phyloP scores from a whole-genome alignment of 495 filamentous ascomycete species.

The Lepidopterella palustris region DNA sequence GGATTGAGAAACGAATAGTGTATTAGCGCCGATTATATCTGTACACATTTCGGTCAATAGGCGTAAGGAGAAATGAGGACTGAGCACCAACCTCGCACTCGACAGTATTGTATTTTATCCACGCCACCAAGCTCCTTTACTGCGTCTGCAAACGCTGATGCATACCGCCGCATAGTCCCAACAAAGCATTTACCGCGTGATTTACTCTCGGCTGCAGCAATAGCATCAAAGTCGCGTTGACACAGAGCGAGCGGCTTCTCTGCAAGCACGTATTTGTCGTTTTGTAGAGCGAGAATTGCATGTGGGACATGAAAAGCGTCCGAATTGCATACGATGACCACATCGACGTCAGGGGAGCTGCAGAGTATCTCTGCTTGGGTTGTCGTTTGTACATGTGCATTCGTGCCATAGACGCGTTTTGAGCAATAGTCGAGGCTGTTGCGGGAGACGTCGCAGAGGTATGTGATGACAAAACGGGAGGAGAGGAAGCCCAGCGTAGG shows the following conservation, averaged over 20 bases:
- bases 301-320: constrained; percentile 47
- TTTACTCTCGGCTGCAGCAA: constrained; percentile 41
- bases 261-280: constrained; percentile 50
- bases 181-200: constrained; percentile 45
- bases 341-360: constrained; percentile 38
- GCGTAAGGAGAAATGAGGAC: background rate
- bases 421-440: constrained; percentile 32
- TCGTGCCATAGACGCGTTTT: background rate
- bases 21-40: constrained; percentile 46
- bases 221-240: constrained; percentile 37
- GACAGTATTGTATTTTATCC: constrained; percentile 47
- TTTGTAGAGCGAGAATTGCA: constrained; percentile 44
- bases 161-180: constrained; percentile 50
- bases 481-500: constrained; percentile 42
- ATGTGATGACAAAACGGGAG: constrained; percentile 37
- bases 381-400: constrained; percentile 27
- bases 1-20: constrained; percentile 43
- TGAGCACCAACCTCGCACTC: constrained; percentile 38
- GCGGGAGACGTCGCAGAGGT: constrained; percentile 42
- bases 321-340: constrained; percentile 47
- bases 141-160: constrained; percentile 44
- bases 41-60: background rate
- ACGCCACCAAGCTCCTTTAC: constrained; percentile 45
- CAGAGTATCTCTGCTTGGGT: constrained; percentile 29
- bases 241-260: constrained; percentile 49